These are phyloP conservation scores for Saccharomycopsis malanga DNA, from an alignment of 805 yeast species.

Conservation along the genomic window DNA sequence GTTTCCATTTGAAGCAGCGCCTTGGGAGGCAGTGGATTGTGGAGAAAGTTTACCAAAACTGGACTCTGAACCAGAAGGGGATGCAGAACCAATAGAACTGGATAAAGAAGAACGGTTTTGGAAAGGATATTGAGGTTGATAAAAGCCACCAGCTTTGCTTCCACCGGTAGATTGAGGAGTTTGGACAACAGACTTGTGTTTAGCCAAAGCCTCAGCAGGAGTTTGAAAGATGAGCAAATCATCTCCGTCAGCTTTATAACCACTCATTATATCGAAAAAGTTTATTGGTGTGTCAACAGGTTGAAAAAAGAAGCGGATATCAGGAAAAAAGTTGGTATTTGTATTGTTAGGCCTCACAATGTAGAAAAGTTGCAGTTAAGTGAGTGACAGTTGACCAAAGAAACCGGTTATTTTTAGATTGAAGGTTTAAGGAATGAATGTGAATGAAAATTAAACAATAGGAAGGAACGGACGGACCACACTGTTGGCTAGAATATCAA, in stretches of 20 bases:
- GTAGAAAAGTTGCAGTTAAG: too few relatives aligned
- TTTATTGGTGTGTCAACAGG: too few relatives aligned
- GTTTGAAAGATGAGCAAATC: slow-evolving; percentile 22
- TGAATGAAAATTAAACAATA: too few relatives aligned
- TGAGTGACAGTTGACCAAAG: too few relatives aligned
- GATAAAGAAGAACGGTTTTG: slow-evolving; percentile 15
- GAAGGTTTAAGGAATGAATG: too few relatives aligned
- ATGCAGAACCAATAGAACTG: slow-evolving; percentile 16
- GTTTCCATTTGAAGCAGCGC: slow-evolving; percentile 12
- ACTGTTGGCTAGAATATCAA: too few relatives aligned
- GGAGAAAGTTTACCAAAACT: slow-evolving; percentile 17
- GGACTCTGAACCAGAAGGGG: slow-evolving; percentile 19
- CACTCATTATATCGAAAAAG: slow-evolving; percentile 15
- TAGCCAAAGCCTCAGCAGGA: slow-evolving; percentile 22
- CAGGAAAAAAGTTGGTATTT: too few relatives aligned
- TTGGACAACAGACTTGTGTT: slow-evolving; percentile 18
- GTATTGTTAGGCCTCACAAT: too few relatives aligned
- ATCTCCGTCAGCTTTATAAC: slow-evolving; percentile 22
- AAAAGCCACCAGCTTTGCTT: slow-evolving; percentile 10
- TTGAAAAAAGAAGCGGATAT: too few relatives aligned
- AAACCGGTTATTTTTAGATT: too few relatives aligned
- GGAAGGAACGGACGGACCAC: too few relatives aligned
- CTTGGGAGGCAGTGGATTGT: slow-evolving; percentile 18
- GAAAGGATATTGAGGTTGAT: slow-evolving; percentile 21
- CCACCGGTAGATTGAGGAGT: slow-evolving; percentile 20